Conservation (phyloP, 495 filamentous ascomycete genomes). For the Daldinia concentrica region DNA sequence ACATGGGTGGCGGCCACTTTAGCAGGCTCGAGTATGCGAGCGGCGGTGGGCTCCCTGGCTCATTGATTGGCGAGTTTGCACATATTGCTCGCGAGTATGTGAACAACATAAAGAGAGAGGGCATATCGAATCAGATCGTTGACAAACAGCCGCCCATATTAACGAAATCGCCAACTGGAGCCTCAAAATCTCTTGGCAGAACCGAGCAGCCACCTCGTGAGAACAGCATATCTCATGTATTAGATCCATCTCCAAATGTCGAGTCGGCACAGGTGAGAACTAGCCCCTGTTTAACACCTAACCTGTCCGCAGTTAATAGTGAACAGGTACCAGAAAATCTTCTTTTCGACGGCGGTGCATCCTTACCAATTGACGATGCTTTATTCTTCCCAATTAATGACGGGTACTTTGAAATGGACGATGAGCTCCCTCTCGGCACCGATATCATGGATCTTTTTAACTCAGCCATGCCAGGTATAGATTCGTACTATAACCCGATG, state of each 20-base stretch:
- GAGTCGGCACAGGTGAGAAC: constrained; percentile 12
- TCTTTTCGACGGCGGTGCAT: constrained; percentile 14
- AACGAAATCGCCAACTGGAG: constrained; percentile 1
- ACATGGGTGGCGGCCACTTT: constrained; percentile 49
- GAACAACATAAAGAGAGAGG: constrained; percentile 31
- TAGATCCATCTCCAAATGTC: constrained; percentile 2
- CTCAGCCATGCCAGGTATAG: constrained; percentile 26
- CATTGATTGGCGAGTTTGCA: constrained; percentile 46
- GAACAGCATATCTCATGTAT: neutral
- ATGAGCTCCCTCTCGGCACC: constrained; percentile 29
- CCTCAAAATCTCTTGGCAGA: neutral
- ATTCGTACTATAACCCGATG: constrained; percentile 25
- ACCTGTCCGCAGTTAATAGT: neutral
- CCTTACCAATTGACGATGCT: constrained; percentile 14
- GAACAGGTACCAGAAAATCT: constrained; percentile 9
- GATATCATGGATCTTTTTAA: constrained; percentile 39
- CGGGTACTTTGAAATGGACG: constrained; percentile 24
- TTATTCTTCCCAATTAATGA: constrained; percentile 31
- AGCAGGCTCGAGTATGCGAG: constrained; percentile 48
- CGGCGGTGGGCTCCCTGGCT: constrained; percentile 45
- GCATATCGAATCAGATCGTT: constrained; percentile 4
- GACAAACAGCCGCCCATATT: constrained; percentile 11
- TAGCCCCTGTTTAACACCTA: neutral
- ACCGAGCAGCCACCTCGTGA: constrained; percentile 1
- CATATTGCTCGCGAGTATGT: constrained; percentile 50